These are phyloP conservation scores for Barbarea vulgaris DNA, from an alignment of 345 rosid species.

Conservation along the genomic window DNA sequence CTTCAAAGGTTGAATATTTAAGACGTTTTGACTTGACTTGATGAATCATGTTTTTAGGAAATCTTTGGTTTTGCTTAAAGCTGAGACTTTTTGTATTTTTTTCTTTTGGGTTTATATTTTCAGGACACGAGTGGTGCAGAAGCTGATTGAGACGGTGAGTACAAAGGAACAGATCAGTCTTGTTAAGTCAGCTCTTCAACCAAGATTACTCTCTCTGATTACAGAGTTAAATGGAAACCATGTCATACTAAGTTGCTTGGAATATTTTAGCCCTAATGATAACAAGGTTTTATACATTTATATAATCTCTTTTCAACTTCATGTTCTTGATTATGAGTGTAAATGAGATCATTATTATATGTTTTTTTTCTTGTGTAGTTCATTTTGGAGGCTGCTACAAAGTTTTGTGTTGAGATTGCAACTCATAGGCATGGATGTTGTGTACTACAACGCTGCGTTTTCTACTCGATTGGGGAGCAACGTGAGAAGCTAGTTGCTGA, in stretches of 20 bases:
- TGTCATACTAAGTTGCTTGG: slow-evolving; percentile 70
- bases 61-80: slow-evolving; percentile 26
- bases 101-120: background rate
- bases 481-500: slow-evolving; percentile 53
- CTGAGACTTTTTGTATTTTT: slow-evolving; percentile 1
- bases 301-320: background rate
- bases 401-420: slow-evolving; percentile 58
- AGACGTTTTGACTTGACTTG: slow-evolving; percentile 16
- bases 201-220: slow-evolving; percentile 61
- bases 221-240: slow-evolving; percentile 76
- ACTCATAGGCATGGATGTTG: slow-evolving; percentile 72
- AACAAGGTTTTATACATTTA: slow-evolving; percentile 48
- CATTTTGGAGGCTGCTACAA: slow-evolving; percentile 59
- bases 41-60: slow-evolving; percentile 10
- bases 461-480: slow-evolving; percentile 50
- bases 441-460: slow-evolving; percentile 63
- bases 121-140: slow-evolving; percentile 75
- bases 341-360: background rate
- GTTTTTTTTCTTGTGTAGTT: slow-evolving; percentile 42
- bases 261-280: slow-evolving; percentile 57
- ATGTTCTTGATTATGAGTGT: background rate
- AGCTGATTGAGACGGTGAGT: slow-evolving; percentile 69
- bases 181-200: slow-evolving; percentile 54
- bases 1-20: background rate
- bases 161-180: slow-evolving; percentile 57